phyloP scores from a whole-genome alignment of 2,329 filamentous ascomycete species.

The Fusarium concolor region DNA sequence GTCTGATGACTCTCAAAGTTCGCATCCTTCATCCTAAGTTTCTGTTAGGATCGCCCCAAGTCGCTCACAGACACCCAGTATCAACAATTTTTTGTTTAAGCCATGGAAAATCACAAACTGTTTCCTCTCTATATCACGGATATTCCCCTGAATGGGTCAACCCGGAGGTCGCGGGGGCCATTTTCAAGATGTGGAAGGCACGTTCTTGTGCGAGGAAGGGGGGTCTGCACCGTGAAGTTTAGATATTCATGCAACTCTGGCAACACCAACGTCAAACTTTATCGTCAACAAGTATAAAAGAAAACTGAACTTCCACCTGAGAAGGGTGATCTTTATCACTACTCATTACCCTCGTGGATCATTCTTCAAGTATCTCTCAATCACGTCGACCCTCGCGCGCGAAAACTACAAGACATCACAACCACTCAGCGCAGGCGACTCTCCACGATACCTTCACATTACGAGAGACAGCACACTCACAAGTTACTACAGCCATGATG shows the following conservation, averaged over 20 bases:
- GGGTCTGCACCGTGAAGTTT: neutral
- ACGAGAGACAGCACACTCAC: neutral
- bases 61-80: neutral
- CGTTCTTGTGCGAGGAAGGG: neutral
- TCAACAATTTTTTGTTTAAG: neutral
- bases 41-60: neutral
- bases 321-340: neutral
- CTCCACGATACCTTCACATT: neutral
- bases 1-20: neutral
- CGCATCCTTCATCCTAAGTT: neutral
- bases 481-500: neutral
- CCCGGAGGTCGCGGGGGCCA: too few relatives aligned
- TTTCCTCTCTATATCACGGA: neutral
- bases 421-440: neutral
- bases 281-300: neutral
- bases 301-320: neutral
- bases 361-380: slow-evolving; percentile 16
- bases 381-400: neutral
- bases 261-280: neutral
- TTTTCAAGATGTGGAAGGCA: neutral
- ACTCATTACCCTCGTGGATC: neutral
- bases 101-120: neutral
- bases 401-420: neutral
- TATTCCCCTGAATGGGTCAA: neutral
- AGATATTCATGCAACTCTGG: neutral